These are phyloP conservation scores for Rhizopogon vulgaris DNA, from an alignment of 768 basidiomycete genomes.

Conservation along the genomic window DNA sequence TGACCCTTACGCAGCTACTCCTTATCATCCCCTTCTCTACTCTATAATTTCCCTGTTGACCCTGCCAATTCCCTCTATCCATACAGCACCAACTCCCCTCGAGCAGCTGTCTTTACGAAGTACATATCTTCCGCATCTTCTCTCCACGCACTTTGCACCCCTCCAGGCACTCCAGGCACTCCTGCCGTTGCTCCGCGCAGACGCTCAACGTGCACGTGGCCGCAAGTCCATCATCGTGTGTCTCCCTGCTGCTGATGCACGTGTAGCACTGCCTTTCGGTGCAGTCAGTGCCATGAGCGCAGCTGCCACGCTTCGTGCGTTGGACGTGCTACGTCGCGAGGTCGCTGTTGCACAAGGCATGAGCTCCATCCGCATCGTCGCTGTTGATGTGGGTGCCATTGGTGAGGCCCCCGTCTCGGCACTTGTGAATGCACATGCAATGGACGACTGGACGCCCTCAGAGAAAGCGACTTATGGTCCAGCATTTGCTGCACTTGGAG, in stretches of 20 bases:
- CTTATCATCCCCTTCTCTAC: constrained; percentile 65
- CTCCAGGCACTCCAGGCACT: constrained; percentile 72
- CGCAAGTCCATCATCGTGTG: constrained; percentile 57
- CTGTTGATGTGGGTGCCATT: constrained; percentile 68
- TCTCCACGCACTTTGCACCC: constrained; percentile 70
- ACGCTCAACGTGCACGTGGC: constrained; percentile 46
- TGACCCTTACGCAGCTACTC: constrained; percentile 70
- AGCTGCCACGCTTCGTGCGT: constrained; percentile 62
- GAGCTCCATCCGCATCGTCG: constrained; percentile 46
- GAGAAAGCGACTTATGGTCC: constrained; percentile 70
- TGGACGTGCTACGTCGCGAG: constrained; percentile 72
- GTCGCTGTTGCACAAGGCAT: constrained; percentile 63
- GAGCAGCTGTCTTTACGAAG: constrained; percentile 62
- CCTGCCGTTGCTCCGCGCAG: constrained; percentile 68
- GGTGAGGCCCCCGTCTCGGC: constrained; percentile 12
- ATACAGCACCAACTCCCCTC: constrained; percentile 48
- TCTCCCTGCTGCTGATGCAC: constrained; percentile 65
- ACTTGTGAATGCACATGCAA: constrained; percentile 38
- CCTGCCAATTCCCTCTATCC: constrained; percentile 36
- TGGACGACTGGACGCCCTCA: constrained; percentile 68
- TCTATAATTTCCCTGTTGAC: constrained; percentile 74
- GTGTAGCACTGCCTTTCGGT: constrained; percentile 67
- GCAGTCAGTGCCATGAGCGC: constrained; percentile 69
- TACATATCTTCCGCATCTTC: constrained; percentile 66
- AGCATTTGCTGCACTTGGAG: constrained; percentile 51